Evolutionary conservation across 2,329 filamentous ascomycete genomes (phyloP).

Genomic region (Hymenoscyphus fraxineus): DNA sequence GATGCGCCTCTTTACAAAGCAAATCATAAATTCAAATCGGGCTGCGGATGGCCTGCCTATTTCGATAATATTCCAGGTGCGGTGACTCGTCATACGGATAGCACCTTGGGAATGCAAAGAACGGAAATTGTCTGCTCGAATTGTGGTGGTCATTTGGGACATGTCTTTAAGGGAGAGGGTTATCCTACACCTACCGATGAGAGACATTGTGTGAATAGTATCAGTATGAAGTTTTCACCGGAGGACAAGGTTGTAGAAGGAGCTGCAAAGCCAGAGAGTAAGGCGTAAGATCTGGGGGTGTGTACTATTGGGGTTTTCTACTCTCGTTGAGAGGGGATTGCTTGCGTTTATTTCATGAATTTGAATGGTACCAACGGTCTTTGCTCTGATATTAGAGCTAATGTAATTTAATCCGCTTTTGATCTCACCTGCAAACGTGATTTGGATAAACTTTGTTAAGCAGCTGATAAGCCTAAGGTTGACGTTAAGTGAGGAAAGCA

Average conservation of each 20-base stretch:
- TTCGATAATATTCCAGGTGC: slow-evolving; percentile 93
- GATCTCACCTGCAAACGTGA: too few species aligned
- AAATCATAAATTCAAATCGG: slow-evolving; percentile 90
- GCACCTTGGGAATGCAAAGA: slow-evolving; percentile 72
- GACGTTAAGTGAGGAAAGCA: too few species aligned
- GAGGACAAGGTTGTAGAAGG: slow-evolving; percentile 16
- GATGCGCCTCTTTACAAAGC: slow-evolving; percentile 86
- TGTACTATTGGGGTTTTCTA: neutral
- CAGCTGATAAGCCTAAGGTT: too few species aligned
- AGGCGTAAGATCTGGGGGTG: neutral
- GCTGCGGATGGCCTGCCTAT: slow-evolving; percentile 97
- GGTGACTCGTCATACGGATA: slow-evolving; percentile 77
- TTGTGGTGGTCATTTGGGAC: slow-evolving; percentile 87
- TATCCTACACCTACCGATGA: slow-evolving; percentile 86
- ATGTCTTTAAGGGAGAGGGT: slow-evolving; percentile 89
- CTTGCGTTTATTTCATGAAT: neutral
- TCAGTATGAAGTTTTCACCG: slow-evolving; percentile 17
- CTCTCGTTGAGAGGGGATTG: neutral
- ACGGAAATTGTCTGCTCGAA: slow-evolving; percentile 94
- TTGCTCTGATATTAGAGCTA: too few species aligned
- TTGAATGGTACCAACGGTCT: neutral
- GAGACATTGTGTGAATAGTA: slow-evolving; percentile 78
- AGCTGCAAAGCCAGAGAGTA: neutral
- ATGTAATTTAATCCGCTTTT: too few species aligned
- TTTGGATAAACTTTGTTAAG: too few species aligned